These are phyloP conservation scores for Lecanicillium sp. DNA, from an alignment of 2,329 filamentous ascomycete genomes.

Conservation along the genomic window DNA sequence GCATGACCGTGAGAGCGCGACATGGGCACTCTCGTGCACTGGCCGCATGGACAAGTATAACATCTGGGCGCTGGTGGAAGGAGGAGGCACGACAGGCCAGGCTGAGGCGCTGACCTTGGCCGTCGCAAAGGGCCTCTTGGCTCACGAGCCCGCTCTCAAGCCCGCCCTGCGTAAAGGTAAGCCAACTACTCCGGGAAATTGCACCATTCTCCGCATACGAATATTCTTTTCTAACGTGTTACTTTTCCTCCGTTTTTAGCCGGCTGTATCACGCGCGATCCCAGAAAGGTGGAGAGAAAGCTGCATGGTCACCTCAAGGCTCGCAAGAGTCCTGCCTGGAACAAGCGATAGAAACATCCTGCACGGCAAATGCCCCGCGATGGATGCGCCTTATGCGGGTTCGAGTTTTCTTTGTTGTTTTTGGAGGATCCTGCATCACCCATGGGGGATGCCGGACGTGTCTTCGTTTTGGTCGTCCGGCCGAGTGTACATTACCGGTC, in stretches of 20 bases:
- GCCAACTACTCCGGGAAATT: conserved; percentile 25
- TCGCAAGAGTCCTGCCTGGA: conserved; percentile 96
- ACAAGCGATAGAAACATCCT: conserved; percentile 59
- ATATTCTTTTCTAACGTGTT: conserved; percentile 12
- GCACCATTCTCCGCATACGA: background rate
- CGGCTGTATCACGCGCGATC: conserved; percentile 86
- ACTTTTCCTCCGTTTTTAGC: conserved; percentile 48
- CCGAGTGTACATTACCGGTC: conserved; percentile 9
- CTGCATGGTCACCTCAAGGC: conserved; percentile 95
- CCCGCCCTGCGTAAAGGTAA: conserved; percentile 80
- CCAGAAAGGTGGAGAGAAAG: conserved; percentile 92
- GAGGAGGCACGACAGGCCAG: conserved; percentile 90
- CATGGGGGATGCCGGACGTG: background rate
- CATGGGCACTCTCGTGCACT: conserved; percentile 84
- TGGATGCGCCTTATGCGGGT: background rate
- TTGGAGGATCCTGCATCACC: background rate
- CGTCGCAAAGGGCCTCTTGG: conserved; percentile 77
- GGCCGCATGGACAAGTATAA: conserved; percentile 93
- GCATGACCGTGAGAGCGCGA: conserved; percentile 88
- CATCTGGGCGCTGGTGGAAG: conserved; percentile 76
- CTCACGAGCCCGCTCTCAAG: conserved; percentile 91
- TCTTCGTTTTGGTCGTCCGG: background rate
- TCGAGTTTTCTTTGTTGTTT: background rate
- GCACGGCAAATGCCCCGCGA: background rate
- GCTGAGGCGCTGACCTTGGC: conserved; percentile 91